These are phyloP conservation scores for Termitomyces bulborhizus DNA, from an alignment of 768 basidiomycete genomes.

Conservation along the genomic window DNA sequence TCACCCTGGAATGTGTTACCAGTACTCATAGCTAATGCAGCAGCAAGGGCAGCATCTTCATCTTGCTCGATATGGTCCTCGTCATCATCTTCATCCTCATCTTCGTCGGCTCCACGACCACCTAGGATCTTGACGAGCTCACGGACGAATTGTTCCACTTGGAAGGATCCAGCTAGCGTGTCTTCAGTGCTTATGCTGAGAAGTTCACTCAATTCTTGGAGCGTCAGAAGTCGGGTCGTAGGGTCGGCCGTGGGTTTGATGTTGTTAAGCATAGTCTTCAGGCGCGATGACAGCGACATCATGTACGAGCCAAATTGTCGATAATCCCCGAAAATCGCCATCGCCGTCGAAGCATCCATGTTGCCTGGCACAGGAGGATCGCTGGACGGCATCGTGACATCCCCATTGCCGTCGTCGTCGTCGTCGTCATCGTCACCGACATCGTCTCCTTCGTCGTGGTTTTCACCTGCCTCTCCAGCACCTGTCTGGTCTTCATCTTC, in stretches of 20 bases:
- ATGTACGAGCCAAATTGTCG: constrained; percentile 89
- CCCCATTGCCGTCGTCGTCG: constrained; percentile 28
- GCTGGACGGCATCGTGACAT: constrained; percentile 27
- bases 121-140: constrained; percentile 91
- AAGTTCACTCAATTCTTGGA: constrained; percentile 93
- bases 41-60: constrained; percentile 85
- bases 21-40: constrained; percentile 78
- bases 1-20: constrained; percentile 68
- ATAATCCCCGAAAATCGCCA: constrained; percentile 84
- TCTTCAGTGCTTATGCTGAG: constrained; percentile 97
- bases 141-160: constrained; percentile 84
- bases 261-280: constrained; percentile 87
- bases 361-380: constrained; percentile 42
- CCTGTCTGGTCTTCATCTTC: constrained; percentile 27
- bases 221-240: constrained; percentile 78
- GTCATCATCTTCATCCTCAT: constrained; percentile 66
- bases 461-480: constrained; percentile 37
- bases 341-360: constrained; percentile 63
- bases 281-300: constrained; percentile 79
- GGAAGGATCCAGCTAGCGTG: constrained; percentile 93
- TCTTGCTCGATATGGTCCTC: constrained; percentile 57
- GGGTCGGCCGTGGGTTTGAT: constrained; percentile 83
- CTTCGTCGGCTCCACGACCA: constrained; percentile 68
- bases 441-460: constrained; percentile 33
- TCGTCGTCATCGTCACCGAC: constrained; percentile 33